These are phyloP conservation scores for Asterella californica DNA, from an alignment of 225 moss, liverwort and hornwort species.

Conservation along the genomic window DNA sequence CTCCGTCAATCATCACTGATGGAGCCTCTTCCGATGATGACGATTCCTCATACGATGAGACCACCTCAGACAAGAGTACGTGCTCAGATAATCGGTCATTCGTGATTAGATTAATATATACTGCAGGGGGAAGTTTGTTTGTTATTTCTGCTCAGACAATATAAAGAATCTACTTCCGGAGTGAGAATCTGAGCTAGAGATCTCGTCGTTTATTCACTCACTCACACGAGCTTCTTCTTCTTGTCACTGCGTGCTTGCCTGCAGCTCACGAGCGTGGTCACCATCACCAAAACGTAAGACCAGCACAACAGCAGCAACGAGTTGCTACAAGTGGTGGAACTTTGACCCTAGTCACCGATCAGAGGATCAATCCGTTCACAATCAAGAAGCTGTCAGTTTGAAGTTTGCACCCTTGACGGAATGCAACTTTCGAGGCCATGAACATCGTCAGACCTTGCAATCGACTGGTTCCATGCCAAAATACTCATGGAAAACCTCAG, in stretches of 20 bases:
- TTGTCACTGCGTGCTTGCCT: background rate
- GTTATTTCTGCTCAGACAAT: background rate
- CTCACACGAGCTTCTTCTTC: too few species aligned
- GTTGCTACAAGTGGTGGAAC: background rate
- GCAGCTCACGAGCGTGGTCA: constrained; percentile 6
- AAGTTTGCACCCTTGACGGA: background rate
- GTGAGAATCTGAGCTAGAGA: background rate
- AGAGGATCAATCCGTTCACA: background rate
- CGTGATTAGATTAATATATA: background rate
- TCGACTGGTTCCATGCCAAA: constrained; percentile 4
- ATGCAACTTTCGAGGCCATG: background rate
- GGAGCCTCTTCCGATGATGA: constrained; percentile 29
- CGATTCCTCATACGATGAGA: constrained; percentile 28
- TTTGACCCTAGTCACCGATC: background rate
- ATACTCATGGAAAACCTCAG: background rate
- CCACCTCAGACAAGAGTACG: constrained; percentile 5
- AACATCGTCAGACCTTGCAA: constrained; percentile 5
- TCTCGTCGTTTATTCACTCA: background rate
- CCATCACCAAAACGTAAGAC: background rate
- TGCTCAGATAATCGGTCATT: background rate
- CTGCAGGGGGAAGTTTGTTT: background rate
- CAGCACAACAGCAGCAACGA: background rate
- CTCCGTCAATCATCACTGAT: background rate
- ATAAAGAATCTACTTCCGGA: background rate
- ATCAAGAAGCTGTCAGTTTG: background rate